Evolutionary conservation across 371 early-diverging fungal species (phyloP).

Genomic region (Mortierella sp.): DNA sequence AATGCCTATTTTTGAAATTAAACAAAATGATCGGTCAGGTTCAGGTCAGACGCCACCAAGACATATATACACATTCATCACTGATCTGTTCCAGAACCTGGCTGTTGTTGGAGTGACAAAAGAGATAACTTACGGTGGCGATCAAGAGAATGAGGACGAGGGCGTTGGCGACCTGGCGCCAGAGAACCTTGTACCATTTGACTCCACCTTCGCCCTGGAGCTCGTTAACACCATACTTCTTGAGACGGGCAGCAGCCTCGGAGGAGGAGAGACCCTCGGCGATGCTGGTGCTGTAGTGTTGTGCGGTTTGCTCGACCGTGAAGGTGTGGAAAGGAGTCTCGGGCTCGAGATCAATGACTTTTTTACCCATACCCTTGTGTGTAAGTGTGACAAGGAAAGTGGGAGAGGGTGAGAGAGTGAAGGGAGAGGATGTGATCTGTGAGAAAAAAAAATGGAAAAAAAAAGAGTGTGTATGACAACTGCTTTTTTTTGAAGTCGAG

Average conservation of each 20-base stretch:
- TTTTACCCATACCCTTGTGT: conserved; percentile 19
- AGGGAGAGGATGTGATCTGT: conserved; percentile 56
- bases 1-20: conserved; percentile 49
- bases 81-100: background rate
- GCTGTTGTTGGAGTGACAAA: background rate
- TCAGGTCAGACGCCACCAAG: background rate
- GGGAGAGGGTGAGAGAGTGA: conserved; percentile 76
- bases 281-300: conserved; percentile 66
- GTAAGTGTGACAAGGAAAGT: background rate
- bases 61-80: background rate
- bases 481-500: background rate
- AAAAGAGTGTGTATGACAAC: conserved; percentile 8
- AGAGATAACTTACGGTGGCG: conserved; percentile 62
- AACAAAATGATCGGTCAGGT: background rate
- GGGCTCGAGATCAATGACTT: conserved; percentile 55
- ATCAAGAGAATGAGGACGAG: conserved; percentile 88
- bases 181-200: conserved; percentile 75
- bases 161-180: conserved; percentile 85
- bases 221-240: conserved; percentile 80
- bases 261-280: conserved; percentile 72
- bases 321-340: conserved; percentile 60
- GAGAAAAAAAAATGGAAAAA: conserved; percentile 8
- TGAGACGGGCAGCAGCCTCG: conserved; percentile 65
- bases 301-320: conserved; percentile 65
- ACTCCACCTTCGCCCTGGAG: conserved; percentile 75